Evolutionary conservation across 2,329 filamentous ascomycete species (phyloP), one percentile per base, ranked within the genome.

Genomic region (Colletotrichum sp.): DNA sequence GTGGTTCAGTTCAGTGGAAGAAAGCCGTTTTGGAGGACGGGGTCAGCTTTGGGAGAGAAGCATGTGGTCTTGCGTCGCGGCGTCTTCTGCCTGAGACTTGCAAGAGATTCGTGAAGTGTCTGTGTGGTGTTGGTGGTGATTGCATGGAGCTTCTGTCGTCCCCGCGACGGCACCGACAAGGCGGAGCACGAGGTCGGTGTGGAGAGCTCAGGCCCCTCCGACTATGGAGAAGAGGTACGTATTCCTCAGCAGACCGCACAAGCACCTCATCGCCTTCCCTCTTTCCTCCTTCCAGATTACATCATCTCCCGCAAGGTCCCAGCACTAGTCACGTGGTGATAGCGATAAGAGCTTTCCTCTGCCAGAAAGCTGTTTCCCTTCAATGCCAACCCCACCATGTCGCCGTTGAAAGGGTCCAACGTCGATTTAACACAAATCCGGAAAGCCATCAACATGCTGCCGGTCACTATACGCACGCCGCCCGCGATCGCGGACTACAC

Each of bases 401-500:
- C 43, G 43, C 43, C 43, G 43, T 51, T 21, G n/a, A 51, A 51
- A 63, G 43, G 34, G 62, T 51, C 51, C 73, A 51, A 68, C 67
- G 43, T 64, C 27, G 21, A 43, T 67, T 34, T 69, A 5, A 27
- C 55, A 54, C 61, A 64, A 11, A 66, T 76, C 29, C 66, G 62
- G 6, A 15, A 65, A n/a, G 29, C 54, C 61, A 51, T 73, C 70
- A 73, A 74, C 31, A 86, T 87, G 85, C 79, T 88, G 62, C 85
- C 88, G 36, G 89, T 87, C 6, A 91, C 90, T 2, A 89, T 94
- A 59, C 87, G 87, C 63, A 84, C 84, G 4, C 85, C 90, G 33
- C 93, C 93, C 7, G 84, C 87, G 18, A 79, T 87, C 16, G 86
- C 86, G 43, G 89, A 92, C 80, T 96, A 91, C 83, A 91, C 88